Evolutionary conservation across 202 grass and related monocot species (phyloP), one percentile per base, ranked within the genome.

Genomic region (Alloteropsis angusta): DNA sequence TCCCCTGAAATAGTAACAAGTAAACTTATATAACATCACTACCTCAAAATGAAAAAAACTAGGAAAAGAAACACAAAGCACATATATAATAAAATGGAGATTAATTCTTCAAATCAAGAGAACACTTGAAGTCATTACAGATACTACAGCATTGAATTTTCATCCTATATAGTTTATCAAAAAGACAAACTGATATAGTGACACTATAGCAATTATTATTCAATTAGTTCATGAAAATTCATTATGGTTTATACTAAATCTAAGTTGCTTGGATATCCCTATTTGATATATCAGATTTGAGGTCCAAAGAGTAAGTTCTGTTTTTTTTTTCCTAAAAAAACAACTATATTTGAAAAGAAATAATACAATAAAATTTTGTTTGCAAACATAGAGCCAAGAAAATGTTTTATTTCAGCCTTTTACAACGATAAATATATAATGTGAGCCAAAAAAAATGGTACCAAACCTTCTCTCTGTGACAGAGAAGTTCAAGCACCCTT

Each of bases 401-500:
- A 75, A 70, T 13, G 54, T 45, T 23, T 4, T 11, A 39, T 23
- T 50, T 21, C 55, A 71, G 14, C 15, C 50, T 18, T 59, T 43
- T 59, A 53, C 2, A 54, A 71, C 34, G 17, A 2, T 34, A 35
- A 38, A 17, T 67, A 59, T 49, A 87, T 68, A 37, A 25, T 28
- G 23, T 19, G 2, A 60, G 60, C 37, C 10, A 28, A 69, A 63
- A 44, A 77, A 76, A 58, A 18, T 15, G n/a, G 22, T 60, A 67
- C 7, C 61, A 78, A 55, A 95, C 95, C 85, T 98, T 98, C 42
- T 98, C 95, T 68, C 95, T 88, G 72, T 95, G 95, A 73, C 92
- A 98, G 5, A 98, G 88, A 72, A 98, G 92, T 87, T 98, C 95
- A 69, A 98, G 92, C 68, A 95, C 86, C 90, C 95, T 95, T 69